Evolutionary conservation across 164 flowering plant species (phyloP).

Genomic region (Houttuynia cordata): DNA sequence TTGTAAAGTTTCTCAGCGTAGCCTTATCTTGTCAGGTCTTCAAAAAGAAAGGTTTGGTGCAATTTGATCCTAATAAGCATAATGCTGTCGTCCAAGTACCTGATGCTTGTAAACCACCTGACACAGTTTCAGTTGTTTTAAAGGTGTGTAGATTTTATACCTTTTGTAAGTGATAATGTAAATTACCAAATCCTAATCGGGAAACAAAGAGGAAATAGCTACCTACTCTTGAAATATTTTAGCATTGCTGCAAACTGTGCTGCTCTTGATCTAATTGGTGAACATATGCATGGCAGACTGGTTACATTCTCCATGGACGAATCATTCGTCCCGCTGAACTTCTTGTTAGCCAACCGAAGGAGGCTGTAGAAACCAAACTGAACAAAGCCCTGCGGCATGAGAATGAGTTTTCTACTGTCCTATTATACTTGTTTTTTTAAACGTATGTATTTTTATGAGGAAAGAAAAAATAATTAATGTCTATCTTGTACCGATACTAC

Average conservation of each 20-base stretch:
- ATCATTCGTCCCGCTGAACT: not conserved
- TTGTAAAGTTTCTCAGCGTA: not conserved
- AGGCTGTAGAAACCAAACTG: not conserved
- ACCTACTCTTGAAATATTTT: not conserved
- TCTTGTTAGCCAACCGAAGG: not conserved
- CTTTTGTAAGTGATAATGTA: not conserved
- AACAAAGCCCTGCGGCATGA: not conserved
- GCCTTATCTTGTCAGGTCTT: slow-evolving; percentile 41
- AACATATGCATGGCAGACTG: not conserved
- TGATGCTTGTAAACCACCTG: slow-evolving; percentile 67
- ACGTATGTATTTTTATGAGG: not conserved
- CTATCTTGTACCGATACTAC: not conserved
- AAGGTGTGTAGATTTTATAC: slow-evolving; percentile 36
- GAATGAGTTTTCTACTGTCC: not conserved
- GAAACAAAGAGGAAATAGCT: not conserved
- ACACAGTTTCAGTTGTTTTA: slow-evolving; percentile 57
- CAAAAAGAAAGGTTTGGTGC: slow-evolving; percentile 60
- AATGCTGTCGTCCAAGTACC: slow-evolving; percentile 73
- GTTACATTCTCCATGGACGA: not conserved
- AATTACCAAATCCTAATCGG: too few relatives aligned
- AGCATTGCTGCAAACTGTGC: not conserved
- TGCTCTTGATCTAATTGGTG: too few relatives aligned
- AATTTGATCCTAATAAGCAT: slow-evolving; percentile 76
- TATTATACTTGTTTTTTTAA: not conserved
- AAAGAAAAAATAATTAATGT: too few relatives aligned